These are phyloP conservation scores for Penicillium aurantiogriseum DNA, from an alignment of 2,329 filamentous ascomycete genomes.

Conservation along the genomic window DNA sequence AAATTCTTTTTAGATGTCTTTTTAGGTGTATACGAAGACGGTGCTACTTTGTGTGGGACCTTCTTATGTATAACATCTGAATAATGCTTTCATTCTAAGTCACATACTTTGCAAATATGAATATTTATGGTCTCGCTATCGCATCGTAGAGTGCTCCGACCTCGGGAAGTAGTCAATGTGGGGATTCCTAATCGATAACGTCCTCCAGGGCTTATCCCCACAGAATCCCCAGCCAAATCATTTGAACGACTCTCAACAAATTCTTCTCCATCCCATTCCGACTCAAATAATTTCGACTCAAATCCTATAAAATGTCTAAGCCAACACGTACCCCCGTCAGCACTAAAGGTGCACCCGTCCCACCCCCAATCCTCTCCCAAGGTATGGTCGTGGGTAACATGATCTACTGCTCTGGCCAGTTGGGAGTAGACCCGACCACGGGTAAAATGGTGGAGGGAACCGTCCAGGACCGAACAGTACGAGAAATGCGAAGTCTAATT, in stretches of 20 bases:
- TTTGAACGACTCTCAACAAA: background rate
- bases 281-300: background rate
- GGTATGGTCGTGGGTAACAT: conserved; percentile 60
- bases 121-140: background rate
- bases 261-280: background rate
- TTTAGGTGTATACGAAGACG: too few relatives aligned
- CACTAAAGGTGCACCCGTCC: conserved; percentile 48
- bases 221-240: background rate
- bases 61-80: too few relatives aligned
- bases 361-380: conserved; percentile 55
- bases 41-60: too few relatives aligned
- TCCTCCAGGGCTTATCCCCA: background rate
- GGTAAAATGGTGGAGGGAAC: conserved; percentile 55
- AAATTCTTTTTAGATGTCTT: too few relatives aligned
- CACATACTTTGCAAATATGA: too few relatives aligned
- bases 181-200: background rate
- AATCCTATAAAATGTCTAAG: conserved; percentile 8
- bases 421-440: conserved; percentile 57
- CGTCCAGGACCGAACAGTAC: conserved; percentile 54
- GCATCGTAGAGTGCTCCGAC: background rate
- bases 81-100: background rate
- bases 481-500: conserved; percentile 6
- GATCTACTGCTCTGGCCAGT: conserved; percentile 65
- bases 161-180: background rate
- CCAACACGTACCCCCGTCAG: conserved; percentile 31